Percentiles rank a stretch among this genome's conserved stretches.
Evolutionary conservation across 768 basidiomycete species (phyloP).

Genomic region (Chalciporus pseudorubinellus): DNA sequence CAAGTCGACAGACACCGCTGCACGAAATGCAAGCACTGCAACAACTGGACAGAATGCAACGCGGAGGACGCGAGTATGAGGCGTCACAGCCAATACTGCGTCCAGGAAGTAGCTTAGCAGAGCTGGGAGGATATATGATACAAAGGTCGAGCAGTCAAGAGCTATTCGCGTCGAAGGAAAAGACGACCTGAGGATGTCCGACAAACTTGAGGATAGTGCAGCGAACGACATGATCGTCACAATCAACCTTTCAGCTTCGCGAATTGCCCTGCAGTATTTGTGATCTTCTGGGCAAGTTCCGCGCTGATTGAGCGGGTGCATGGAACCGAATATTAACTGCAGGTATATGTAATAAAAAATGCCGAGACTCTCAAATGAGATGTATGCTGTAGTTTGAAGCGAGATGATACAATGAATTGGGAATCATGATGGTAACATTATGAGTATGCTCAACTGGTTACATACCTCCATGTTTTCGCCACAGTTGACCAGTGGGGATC

Average conservation of each 20-base stretch:
- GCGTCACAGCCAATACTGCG: slow-evolving; percentile 49
- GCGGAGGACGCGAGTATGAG: slow-evolving; percentile 44
- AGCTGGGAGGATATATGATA: slow-evolving; percentile 39
- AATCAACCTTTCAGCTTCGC: background rate
- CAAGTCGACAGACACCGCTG: slow-evolving; percentile 21
- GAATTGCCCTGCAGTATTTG: background rate
- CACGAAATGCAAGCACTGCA: slow-evolving; percentile 42
- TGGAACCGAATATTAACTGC: background rate
- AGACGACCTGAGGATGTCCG: slow-evolving; percentile 2
- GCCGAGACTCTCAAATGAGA: no score
- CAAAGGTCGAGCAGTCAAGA: slow-evolving; percentile 33
- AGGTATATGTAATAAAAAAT: no score
- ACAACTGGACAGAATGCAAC: slow-evolving; percentile 46
- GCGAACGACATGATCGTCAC: background rate
- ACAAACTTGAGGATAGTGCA: background rate
- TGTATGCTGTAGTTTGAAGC: no score
- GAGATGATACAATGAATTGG: no score
- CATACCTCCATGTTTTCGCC: no score
- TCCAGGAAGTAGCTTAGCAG: slow-evolving; percentile 44
- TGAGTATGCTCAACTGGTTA: no score
- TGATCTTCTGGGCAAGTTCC: background rate
- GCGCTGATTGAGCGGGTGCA: background rate
- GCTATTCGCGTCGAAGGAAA: slow-evolving; percentile 16
- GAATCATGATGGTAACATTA: no score
- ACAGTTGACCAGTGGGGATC: no score